These are phyloP conservation scores for Bipolaris gigantea DNA, from an alignment of 2,329 filamentous ascomycete species.

Conservation along the genomic window DNA sequence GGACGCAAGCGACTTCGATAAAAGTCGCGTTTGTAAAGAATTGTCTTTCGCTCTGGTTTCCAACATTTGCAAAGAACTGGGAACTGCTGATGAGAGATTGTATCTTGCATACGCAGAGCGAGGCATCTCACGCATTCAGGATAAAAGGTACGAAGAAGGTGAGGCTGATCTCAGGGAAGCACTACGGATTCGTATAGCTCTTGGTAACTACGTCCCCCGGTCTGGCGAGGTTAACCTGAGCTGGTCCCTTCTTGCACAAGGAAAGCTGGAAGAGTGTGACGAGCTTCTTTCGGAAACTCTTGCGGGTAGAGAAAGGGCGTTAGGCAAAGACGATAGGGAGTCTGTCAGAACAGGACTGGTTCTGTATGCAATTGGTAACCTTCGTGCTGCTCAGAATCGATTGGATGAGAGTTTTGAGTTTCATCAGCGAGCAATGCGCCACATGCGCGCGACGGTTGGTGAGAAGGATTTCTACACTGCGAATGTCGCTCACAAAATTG, in stretches of 20 bases:
- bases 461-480: too few relatives aligned
- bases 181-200: constrained; percentile 2
- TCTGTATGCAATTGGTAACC: not conserved
- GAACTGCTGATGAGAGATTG: constrained; percentile 6
- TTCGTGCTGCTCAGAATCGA: too few relatives aligned
- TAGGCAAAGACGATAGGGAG: not conserved
- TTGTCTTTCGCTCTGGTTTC: constrained; percentile 1
- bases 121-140: constrained; percentile 9
- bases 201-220: constrained; percentile 5
- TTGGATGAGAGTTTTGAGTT: too few relatives aligned
- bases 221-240: constrained; percentile 5
- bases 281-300: constrained; percentile 3
- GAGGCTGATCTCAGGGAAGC: constrained; percentile 2
- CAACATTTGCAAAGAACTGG: constrained; percentile 4
- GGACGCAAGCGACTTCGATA: constrained; percentile 1
- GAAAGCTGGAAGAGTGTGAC: constrained; percentile 4
- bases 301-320: not conserved
- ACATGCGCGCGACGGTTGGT: too few relatives aligned
- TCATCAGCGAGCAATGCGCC: too few relatives aligned
- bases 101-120: constrained; percentile 7
- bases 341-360: not conserved
- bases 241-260: constrained; percentile 2
- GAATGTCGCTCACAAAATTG: too few relatives aligned
- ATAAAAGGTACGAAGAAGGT: constrained; percentile 6
- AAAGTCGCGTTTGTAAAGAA: constrained; percentile 6